Base-by-base conservation (phyloP, 495 filamentous ascomycete species). In the Annulohypoxylon moriforme region DNA sequence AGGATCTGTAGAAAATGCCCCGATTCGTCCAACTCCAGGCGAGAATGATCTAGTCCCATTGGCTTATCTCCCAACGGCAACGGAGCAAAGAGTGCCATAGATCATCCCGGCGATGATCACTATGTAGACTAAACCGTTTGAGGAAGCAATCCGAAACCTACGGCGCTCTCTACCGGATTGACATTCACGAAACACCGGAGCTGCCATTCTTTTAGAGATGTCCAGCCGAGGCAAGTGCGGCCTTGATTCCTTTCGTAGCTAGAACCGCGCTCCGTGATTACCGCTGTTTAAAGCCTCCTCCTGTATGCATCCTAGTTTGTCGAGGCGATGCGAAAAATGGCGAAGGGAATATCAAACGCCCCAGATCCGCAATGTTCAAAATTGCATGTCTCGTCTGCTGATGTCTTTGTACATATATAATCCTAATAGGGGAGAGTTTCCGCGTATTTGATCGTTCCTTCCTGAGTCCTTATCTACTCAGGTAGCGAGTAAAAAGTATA, bases 181-280 rank as follows among this genome's bases (percentile, higher is more conserved):
- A 67, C 69, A 47, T 59, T 56, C 24, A 50, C 62, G 58, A 68
- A 71, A 68, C 64, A 64, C 71, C 69, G 68, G 74, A 77, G 72
- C 55, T 75, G 64, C 74, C 81, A 76, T 84, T 82, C 82, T 82
- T 82, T 83, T 81, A 77, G 81, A 78, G 80, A 81, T 85, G 79
- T 81, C 81, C 65, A 49, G 38, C 74, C 68, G 74, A 76, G 68
- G 76, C 63, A 78, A 52, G 63, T 58, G 46, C 76, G 76, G 76
- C 65, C 59, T 56, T 71, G 34, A 66, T 76, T 72, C 76, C 76
- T 68, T 67, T 70, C 68, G 13, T 61, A 75, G 76, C 65, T 68
- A 75, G 67, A 69, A 62, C 61, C 62, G 71, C 71, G 66, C 56
- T 69, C 62, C 42, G 62, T 63, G 38, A 53, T 57, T 67, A 67